Evolutionary conservation across 2,329 filamentous ascomycete species (phyloP).

Genomic region (Hypoxylon sp.): DNA sequence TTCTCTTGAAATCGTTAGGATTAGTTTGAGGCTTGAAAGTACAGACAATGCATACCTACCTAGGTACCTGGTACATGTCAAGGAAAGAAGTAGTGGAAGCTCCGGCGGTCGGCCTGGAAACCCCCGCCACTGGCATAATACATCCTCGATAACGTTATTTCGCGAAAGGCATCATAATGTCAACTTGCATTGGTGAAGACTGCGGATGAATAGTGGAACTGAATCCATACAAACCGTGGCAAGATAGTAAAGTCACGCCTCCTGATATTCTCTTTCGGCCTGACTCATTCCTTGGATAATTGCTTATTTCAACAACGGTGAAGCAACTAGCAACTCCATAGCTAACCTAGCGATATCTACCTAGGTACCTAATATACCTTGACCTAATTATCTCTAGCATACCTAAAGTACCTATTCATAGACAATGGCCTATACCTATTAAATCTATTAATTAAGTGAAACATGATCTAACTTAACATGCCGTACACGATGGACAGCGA

Average conservation of each 20-base stretch:
- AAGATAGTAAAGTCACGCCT: too few relatives aligned
- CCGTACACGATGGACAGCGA: slow-evolving; percentile 26
- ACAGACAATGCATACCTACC: not conserved
- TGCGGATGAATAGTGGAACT: not conserved
- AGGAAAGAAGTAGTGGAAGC: not conserved
- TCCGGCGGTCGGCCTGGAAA: slow-evolving; percentile 29
- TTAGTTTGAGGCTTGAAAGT: not conserved
- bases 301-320: not conserved
- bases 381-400: not conserved
- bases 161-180: not conserved
- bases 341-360: not conserved
- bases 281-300: slow-evolving; percentile 34
- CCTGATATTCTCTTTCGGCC: slow-evolving; percentile 23
- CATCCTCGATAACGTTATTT: slow-evolving; percentile 9
- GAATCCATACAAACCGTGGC: not conserved
- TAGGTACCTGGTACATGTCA: not conserved
- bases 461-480: not conserved
- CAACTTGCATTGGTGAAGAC: not conserved
- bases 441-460: not conserved
- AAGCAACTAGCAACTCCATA: slow-evolving; percentile 4
- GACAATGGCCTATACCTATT: not conserved
- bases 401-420: not conserved
- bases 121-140: slow-evolving; percentile 20
- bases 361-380: not conserved
- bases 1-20: not conserved